Evolutionary conservation across 495 filamentous ascomycete species (phyloP), one percentile per base, ranked within the genome.

Genomic region (Penicillium paradoxum): DNA sequence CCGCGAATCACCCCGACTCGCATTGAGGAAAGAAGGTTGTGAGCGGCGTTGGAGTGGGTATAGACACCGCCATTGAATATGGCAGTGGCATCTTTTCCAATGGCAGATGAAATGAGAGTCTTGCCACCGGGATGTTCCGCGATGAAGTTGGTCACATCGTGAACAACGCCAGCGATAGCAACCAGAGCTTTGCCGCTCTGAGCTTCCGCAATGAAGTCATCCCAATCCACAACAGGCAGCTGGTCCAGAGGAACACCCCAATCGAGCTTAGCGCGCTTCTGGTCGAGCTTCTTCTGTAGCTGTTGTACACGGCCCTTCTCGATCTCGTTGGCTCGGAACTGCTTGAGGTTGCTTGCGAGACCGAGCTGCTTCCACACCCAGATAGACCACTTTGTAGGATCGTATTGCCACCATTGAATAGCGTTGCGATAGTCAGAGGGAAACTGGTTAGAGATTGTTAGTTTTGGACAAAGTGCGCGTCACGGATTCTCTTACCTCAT

Each of bases 1-100:
- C 91, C 91, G 43, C 90, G 86, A 49, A 96, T 84, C 42, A 96
- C 90, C 67, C 87, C 91, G 10, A 95, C 84, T 53, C 90, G 78
- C 87, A 95, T 93, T 38, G 88, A 92, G 10, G 87, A 90, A 45
- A 96, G 82, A 14, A 95, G 75, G 69, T 95, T 96, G 76, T 96
- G 90, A 40, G 91, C 91, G 38, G 88, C 91, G 70, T 95, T 96
- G 48, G 84, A 88, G 75, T 96, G 91, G 58, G 85, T 82, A 71
- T 96, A 96, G 34, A 96, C 86, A 70, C 90, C 90, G 50, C 91
- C 91, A 73, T 96, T 95, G 81, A 96, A 96, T 68, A 93, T 88
- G 57, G 90, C 88, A 11, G 91, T 95, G 30, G 89, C 90, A 62
- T 96, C 91, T 73, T 96, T 96, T 68, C 90, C 90, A 38, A 96